Evolutionary conservation across 1,284 basidiomycete species (phyloP).

Genomic region (Somion occarium): DNA sequence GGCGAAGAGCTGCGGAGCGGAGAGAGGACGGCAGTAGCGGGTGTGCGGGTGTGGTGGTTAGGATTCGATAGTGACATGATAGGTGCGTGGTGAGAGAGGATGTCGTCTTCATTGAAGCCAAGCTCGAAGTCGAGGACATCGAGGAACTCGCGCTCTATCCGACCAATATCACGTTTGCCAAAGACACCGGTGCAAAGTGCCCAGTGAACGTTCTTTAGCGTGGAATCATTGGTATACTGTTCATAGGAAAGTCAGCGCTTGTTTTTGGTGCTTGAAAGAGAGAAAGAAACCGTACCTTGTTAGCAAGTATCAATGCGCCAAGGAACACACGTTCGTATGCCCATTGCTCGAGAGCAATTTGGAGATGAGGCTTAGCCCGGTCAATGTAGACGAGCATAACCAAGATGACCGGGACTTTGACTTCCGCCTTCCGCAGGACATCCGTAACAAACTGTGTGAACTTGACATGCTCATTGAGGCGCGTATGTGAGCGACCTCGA

Average conservation of each 20-base stretch:
- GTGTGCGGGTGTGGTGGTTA: slow-evolving; percentile 15
- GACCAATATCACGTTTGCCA: slow-evolving; percentile 70
- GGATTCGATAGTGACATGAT: slow-evolving; percentile 38
- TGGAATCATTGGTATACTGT: slow-evolving; percentile 71
- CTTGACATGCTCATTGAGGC: slow-evolving; percentile 45
- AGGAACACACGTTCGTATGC: slow-evolving; percentile 74
- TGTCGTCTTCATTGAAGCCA: slow-evolving; percentile 53
- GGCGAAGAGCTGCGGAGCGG: slow-evolving; percentile 15
- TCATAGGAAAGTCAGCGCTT: not conserved
- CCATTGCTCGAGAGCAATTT: slow-evolving; percentile 74
- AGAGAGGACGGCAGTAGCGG: slow-evolving; percentile 16
- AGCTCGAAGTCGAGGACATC: slow-evolving; percentile 72
- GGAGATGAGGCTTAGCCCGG: slow-evolving; percentile 65
- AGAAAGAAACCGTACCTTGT: slow-evolving; percentile 47
- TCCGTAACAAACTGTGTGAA: slow-evolving; percentile 60
- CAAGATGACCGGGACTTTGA: slow-evolving; percentile 58
- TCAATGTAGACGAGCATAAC: slow-evolving; percentile 67
- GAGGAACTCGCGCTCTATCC: slow-evolving; percentile 74
- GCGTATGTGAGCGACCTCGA: slow-evolving; percentile 39
- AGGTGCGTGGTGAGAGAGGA: slow-evolving; percentile 56
- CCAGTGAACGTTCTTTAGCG: slow-evolving; percentile 75
- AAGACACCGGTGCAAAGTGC: slow-evolving; percentile 74
- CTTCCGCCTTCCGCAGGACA: slow-evolving; percentile 63
- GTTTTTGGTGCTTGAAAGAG: not conserved
- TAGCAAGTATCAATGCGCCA: slow-evolving; percentile 65